Conservation (phyloP, 805 yeast species). For the Limtongia smithiae region DNA sequence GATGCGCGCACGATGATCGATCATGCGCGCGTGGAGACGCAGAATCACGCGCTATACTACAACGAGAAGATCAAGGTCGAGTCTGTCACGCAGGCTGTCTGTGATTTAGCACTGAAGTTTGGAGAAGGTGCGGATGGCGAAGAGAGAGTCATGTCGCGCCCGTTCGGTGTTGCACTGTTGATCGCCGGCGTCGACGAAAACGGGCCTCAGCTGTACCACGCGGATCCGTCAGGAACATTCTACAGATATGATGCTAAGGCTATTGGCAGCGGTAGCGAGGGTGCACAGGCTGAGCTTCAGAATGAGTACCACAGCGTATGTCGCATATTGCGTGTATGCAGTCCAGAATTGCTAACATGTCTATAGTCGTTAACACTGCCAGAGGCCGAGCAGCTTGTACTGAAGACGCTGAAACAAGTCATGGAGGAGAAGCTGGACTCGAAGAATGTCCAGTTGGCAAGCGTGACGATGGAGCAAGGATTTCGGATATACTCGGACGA, state of each 20-base stretch:
- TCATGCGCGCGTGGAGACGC: conserved; percentile 80
- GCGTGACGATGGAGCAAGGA: conserved; percentile 82
- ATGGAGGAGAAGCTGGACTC: conserved; percentile 98
- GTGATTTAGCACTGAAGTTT: conserved; percentile 92
- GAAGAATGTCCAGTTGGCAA: conserved; percentile 90
- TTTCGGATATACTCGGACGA: conserved; percentile 80
- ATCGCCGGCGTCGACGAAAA: conserved; percentile 94
- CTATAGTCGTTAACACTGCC: conserved; percentile 69
- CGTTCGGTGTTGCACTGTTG: conserved; percentile 95
- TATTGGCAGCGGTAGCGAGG: conserved; percentile 97
- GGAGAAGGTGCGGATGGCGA: conserved; percentile 98
- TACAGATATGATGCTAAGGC: conserved; percentile 98
- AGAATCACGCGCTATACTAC: conserved; percentile 79
- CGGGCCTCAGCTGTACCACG: conserved; percentile 90
- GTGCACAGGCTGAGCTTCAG: conserved; percentile 96
- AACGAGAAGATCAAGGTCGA: conserved; percentile 92
- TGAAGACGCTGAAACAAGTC: conserved; percentile 91
- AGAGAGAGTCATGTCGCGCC: conserved; percentile 93
- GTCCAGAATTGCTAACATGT: not conserved
- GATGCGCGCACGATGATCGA: conserved; percentile 99
- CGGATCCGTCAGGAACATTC: conserved; percentile 99
- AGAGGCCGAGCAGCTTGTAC: conserved; percentile 87
- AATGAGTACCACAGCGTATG: conserved; percentile 80
- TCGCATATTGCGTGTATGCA: not conserved
- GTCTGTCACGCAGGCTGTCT: conserved; percentile 90